Evolutionary conservation across 768 basidiomycete genomes (phyloP).

Genomic region (Psilocybe cubensis): DNA sequence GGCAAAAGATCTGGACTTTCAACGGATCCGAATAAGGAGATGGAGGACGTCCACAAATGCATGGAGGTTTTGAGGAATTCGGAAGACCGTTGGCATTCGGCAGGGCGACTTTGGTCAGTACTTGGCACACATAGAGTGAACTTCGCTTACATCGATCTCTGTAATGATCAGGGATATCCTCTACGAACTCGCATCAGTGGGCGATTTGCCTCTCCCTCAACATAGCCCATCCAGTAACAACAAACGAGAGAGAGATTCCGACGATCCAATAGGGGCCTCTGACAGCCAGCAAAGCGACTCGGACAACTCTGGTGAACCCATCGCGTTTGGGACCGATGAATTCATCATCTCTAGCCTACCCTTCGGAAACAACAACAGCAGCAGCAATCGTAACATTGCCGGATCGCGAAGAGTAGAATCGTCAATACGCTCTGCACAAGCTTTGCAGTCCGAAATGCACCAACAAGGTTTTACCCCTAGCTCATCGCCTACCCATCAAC

Average conservation of each 20-base stretch:
- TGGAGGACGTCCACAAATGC: slow-evolving; percentile 69
- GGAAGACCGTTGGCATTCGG: slow-evolving; percentile 46
- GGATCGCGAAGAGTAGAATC: slow-evolving; percentile 36
- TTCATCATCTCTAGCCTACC: background rate
- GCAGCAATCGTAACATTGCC: slow-evolving; percentile 37
- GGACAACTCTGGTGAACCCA: background rate
- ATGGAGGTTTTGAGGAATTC: slow-evolving; percentile 51
- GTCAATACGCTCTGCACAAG: background rate
- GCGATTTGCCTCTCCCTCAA: slow-evolving; percentile 70
- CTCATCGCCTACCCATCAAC: background rate
- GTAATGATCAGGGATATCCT: slow-evolving; percentile 63
- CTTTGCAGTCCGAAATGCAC: background rate
- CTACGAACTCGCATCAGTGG: slow-evolving; percentile 72
- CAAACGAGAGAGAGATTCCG: slow-evolving; percentile 69
- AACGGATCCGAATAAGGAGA: slow-evolving; percentile 54
- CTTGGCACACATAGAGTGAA: background rate
- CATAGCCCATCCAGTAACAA: slow-evolving; percentile 49
- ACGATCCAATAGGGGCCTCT: slow-evolving; percentile 38
- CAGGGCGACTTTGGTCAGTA: slow-evolving; percentile 49
- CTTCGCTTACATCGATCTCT: background rate
- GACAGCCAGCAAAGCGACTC: slow-evolving; percentile 19
- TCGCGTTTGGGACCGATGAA: background rate
- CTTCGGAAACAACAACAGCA: background rate
- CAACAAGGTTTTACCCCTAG: background rate
- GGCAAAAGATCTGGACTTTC: slow-evolving; percentile 53